These are phyloP conservation scores for Hura crepitans DNA, from an alignment of 441 rosid species.

Conservation along the genomic window DNA sequence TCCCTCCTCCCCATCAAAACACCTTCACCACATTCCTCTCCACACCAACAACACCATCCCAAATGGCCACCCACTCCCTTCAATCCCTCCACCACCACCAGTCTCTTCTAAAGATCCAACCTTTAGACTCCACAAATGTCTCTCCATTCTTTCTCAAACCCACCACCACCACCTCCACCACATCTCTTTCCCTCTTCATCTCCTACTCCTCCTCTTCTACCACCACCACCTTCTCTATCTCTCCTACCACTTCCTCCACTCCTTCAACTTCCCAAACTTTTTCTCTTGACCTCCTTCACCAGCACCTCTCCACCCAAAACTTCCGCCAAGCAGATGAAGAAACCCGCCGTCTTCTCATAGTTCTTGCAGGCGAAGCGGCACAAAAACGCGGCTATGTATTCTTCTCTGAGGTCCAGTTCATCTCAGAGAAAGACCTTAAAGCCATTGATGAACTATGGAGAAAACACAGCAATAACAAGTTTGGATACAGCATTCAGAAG, in stretches of 20 bases:
- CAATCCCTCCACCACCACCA: conserved; percentile 22
- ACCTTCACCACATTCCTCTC: not conserved
- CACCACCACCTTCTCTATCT: conserved; percentile 29
- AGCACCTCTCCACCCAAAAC: conserved; percentile 56
- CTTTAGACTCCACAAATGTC: conserved; percentile 17
- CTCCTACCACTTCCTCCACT: conserved; percentile 34
- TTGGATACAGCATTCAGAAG: conserved; percentile 80
- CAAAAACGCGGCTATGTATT: conserved; percentile 74
- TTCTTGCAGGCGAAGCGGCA: conserved; percentile 69
- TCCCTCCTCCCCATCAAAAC: not conserved
- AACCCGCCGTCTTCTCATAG: conserved; percentile 72
- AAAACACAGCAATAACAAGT: conserved; percentile 52
- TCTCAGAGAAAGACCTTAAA: conserved; percentile 48
- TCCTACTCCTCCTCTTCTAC: conserved; percentile 20
- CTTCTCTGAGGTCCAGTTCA: conserved; percentile 87
- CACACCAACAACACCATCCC: not conserved
- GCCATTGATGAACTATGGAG: conserved; percentile 73
- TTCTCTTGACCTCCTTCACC: conserved; percentile 57
- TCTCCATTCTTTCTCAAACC: conserved; percentile 37
- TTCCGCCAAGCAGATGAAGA: conserved; percentile 84
- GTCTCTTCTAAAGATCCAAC: conserved; percentile 14
- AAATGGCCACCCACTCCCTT: conserved; percentile 48
- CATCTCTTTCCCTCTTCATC: conserved; percentile 40
- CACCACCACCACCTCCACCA: conserved; percentile 21
- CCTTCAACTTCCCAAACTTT: conserved; percentile 44